Percentiles rank a stretch among this genome's conserved stretches.
Conservation (phyloP, 768 basidiomycete species). For the Tulasnella sp. region DNA sequence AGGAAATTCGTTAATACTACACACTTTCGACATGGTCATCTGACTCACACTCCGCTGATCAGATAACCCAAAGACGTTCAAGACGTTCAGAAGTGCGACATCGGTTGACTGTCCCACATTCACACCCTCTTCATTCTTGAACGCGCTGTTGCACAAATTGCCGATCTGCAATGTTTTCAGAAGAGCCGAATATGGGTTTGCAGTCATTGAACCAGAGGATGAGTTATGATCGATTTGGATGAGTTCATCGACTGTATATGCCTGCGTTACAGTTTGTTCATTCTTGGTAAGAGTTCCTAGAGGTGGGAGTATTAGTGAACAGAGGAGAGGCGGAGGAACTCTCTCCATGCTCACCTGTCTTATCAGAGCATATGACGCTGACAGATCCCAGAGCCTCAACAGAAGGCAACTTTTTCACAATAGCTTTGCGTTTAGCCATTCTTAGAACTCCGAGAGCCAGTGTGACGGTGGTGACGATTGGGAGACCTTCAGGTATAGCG, state of each 20-base stretch:
- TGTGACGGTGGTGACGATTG: conserved; percentile 95
- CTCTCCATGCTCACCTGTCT: conserved; percentile 50
- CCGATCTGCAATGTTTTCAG: conserved; percentile 69
- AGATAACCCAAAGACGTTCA: conserved; percentile 48
- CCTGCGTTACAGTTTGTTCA: conserved; percentile 85
- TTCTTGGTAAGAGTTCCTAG: conserved; percentile 85
- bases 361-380: conserved; percentile 96
- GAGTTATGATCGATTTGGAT: conserved; percentile 40
- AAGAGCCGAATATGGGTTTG: conserved; percentile 41
- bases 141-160: conserved; percentile 81
- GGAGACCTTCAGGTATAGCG: conserved; percentile 91
- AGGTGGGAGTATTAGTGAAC: not conserved
- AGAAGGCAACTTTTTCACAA: conserved; percentile 92
- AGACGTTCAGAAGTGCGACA: conserved; percentile 75
- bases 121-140: conserved; percentile 54
- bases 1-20: not conserved
- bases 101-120: conserved; percentile 87
- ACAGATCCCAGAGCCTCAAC: conserved; percentile 90
- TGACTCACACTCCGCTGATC: conserved; percentile 58
- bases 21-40: not conserved
- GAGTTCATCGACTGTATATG: conserved; percentile 77
- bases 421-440: conserved; percentile 90
- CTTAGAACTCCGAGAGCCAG: conserved; percentile 86
- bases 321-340: not conserved
- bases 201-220: conserved; percentile 26